A percentile compares a stretch with the other conserved stretches of the same genome.
phyloP scores from a whole-genome alignment of 129 eudicot species.

The Ambrosia trifida region DNA sequence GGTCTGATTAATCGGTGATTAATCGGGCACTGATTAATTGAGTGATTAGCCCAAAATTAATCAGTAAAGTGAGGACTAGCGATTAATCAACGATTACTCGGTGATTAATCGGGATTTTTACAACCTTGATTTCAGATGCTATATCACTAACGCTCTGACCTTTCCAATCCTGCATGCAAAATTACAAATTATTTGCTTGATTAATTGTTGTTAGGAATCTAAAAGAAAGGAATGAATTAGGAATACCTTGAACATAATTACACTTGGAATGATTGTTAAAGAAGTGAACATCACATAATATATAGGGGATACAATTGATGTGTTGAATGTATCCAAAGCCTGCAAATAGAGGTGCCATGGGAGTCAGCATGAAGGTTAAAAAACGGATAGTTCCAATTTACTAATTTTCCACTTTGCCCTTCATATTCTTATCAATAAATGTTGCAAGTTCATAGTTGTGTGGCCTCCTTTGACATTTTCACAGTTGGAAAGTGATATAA shows the following conservation, averaged over 20 bases:
- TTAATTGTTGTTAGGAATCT: background rate
- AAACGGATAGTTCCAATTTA: too few species aligned
- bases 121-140: conserved; percentile 80
- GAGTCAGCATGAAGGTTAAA: conserved; percentile 6
- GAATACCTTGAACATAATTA: conserved; percentile 92
- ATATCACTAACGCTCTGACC: conserved; percentile 70
- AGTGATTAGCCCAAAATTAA: too few species aligned
- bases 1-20: too few species aligned
- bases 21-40: too few species aligned
- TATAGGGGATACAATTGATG: conserved; percentile 56
- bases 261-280: conserved; percentile 77
- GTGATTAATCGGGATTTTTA: too few species aligned
- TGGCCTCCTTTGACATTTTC: too few species aligned
- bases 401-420: too few species aligned
- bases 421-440: too few species aligned
- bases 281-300: conserved; percentile 96
- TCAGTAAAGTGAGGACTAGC: too few species aligned
- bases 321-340: conserved; percentile 91
- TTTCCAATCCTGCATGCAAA: conserved; percentile 74
- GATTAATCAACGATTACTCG: too few species aligned
- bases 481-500: too few species aligned
- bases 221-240: background rate
- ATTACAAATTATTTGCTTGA: conserved; percentile 6
- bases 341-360: conserved; percentile 29
- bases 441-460: too few species aligned